phyloP scores from a whole-genome alignment of 1,284 basidiomycete genomes.

The Ceratobasidium papillatum region DNA sequence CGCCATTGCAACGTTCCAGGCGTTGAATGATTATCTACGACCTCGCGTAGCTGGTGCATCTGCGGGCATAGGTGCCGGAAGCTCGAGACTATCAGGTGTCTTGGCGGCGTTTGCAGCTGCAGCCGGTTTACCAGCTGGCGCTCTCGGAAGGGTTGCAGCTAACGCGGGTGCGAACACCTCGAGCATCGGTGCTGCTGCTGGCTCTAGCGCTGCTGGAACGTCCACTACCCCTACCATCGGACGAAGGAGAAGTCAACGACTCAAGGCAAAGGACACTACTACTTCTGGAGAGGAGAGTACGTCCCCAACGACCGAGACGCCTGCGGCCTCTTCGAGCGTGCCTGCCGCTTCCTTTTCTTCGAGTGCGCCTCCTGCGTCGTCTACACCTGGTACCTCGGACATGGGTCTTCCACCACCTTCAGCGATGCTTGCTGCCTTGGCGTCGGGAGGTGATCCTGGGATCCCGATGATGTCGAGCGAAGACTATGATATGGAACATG shows the following conservation, averaged over 20 bases:
- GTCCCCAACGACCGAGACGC: constrained; percentile 47
- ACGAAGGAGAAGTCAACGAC: constrained; percentile 81
- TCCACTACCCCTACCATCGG: constrained; percentile 45
- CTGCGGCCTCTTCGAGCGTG: constrained; percentile 45
- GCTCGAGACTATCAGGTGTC: constrained; percentile 84
- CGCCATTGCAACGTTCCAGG: constrained; percentile 95
- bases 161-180: constrained; percentile 4
- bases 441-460: constrained; percentile 13
- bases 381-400: background rate
- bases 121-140: constrained; percentile 67
- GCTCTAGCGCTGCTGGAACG: constrained; percentile 49
- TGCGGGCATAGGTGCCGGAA: constrained; percentile 54
- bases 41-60: constrained; percentile 85
- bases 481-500: constrained; percentile 64
- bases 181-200: constrained; percentile 47
- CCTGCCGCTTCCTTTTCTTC: background rate
- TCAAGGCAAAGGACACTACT: constrained; percentile 73
- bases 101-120: constrained; percentile 85
- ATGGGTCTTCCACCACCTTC: constrained; percentile 14
- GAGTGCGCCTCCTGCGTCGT: background rate
- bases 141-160: constrained; percentile 44
- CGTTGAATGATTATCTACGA: constrained; percentile 91
- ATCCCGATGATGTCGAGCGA: constrained; percentile 53
- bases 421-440: constrained; percentile 48
- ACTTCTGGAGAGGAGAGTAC: constrained; percentile 48